A percentile compares a stretch with the other conserved stretches of the same genome.
Conservation (phyloP, 2,329 filamentous ascomycete species). For the Didymella keratinophila region DNA sequence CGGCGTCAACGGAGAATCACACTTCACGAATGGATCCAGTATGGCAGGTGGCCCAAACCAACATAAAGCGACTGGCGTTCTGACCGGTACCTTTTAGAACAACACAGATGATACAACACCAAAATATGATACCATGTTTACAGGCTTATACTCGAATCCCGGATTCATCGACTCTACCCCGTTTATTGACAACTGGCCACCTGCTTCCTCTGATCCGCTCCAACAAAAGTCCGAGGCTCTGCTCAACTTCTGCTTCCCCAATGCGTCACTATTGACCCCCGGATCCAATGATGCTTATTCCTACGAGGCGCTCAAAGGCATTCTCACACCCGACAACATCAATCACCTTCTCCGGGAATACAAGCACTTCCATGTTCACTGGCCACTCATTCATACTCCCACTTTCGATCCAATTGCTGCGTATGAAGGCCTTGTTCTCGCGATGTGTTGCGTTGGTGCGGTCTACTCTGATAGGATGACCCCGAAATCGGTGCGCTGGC, state of each 20-base stretch:
- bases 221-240: constrained; percentile 56
- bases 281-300: constrained; percentile 54
- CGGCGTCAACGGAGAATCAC: constrained; percentile 54
- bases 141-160: constrained; percentile 57
- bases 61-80: constrained; percentile 55
- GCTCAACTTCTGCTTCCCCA: constrained; percentile 62
- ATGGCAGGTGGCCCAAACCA: constrained; percentile 55
- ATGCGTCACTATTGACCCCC: constrained; percentile 41
- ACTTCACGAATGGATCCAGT: constrained; percentile 55
- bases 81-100: constrained; percentile 54
- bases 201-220: constrained; percentile 53
- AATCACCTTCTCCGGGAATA: constrained; percentile 75
- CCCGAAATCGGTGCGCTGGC: constrained; percentile 68
- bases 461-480: constrained; percentile 73
- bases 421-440: constrained; percentile 71
- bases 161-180: constrained; percentile 52
- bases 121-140: constrained; percentile 58
- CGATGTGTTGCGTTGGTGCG: constrained; percentile 76
- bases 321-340: constrained; percentile 72
- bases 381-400: constrained; percentile 74
- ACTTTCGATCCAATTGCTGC: constrained; percentile 73
- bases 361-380: constrained; percentile 76
- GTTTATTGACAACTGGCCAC: constrained; percentile 53
- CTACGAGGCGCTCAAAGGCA: constrained; percentile 61
- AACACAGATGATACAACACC: constrained; percentile 54